A percentile compares a stretch with the other conserved stretches of the same genome.
Conservation (phyloP, 2,329 filamentous ascomycete species). For the Dothidotthia symphoricarpi region DNA sequence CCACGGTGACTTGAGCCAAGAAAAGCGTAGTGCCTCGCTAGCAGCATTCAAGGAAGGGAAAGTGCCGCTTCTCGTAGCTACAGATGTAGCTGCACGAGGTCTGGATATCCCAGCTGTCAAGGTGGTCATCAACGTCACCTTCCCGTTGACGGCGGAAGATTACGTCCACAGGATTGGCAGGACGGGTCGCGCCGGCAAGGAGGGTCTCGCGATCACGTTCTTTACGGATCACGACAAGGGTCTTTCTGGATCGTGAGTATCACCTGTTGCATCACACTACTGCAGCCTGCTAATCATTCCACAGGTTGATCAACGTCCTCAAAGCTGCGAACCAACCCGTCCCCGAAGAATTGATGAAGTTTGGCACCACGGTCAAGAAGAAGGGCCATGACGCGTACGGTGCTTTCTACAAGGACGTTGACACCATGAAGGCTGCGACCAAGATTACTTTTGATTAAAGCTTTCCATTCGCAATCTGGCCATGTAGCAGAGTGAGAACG, state of each 20-base stretch:
- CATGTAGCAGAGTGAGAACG: constrained; percentile 3
- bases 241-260: constrained; percentile 78
- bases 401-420: constrained; percentile 89
- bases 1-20: constrained; percentile 87
- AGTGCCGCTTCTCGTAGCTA: constrained; percentile 85
- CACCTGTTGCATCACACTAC: not conserved
- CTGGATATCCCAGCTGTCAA: constrained; percentile 95
- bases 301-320: constrained; percentile 85
- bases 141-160: constrained; percentile 92
- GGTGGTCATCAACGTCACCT: constrained; percentile 91
- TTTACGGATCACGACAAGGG: constrained; percentile 95
- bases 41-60: constrained; percentile 86
- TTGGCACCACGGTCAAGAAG: constrained; percentile 98
- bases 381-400: constrained; percentile 95
- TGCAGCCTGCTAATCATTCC: constrained; percentile 11
- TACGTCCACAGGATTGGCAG: constrained; percentile 96
- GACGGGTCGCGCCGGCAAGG: constrained; percentile 88
- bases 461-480: not conserved
- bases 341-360: constrained; percentile 87
- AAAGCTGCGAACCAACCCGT: constrained; percentile 90
- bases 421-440: constrained; percentile 76
- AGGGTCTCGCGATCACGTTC: constrained; percentile 83
- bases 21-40: constrained; percentile 80
- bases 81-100: constrained; percentile 91
- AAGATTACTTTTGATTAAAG: constrained; percentile 82